Base-by-base conservation (phyloP, 306 rosid genomes). In the Arachis hypogaea region DNA sequence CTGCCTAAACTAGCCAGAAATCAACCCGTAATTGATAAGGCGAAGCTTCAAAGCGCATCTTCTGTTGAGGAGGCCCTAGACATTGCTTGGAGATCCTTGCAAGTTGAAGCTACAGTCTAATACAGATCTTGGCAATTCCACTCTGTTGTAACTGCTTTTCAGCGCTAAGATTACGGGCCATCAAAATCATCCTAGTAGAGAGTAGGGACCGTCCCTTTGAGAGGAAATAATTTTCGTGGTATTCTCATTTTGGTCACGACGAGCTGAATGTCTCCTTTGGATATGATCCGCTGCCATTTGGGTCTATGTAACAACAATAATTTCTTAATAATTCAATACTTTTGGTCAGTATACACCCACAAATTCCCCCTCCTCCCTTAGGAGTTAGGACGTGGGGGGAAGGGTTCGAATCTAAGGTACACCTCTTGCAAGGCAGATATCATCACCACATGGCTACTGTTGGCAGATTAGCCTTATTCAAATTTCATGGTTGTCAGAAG, bases 61-160 rank as follows among this genome's bases (percentile, higher is more conserved):
- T 88, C 95, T 29, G 97, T 88, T 67, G 90, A 88, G 88, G 92
- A 91, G 85, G 96, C 96, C 38, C 86, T 94, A 7, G 90, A 81
- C 54, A 85, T 91, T 78, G 93, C 87, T 72, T 80, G 79, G 68
- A 77, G 78, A 74, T 84, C 91, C 44, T 70, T 87, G 76, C 40
- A 80, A 72, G 82, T 49, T 60, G 78, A 80, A 80, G 82, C 84
- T 40, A 50, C 82, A 22, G 85, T 74, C 65, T 79, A 76, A 22
- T 44, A 59, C 76, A 45, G 38, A 56, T 49, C 62, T 65, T 28
- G 63, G 60, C 22, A 55, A 62, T 41, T 56, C 42, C 69, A 49
- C 70, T 40, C n/a, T 33, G 38, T 3, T 38, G 78, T 63, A n/a
- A 76, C 78, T 76, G 58, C 50, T 38, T 8, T 66, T 56, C 62